These are phyloP conservation scores for Talaromyces sp. DNA, from an alignment of 2,329 filamentous ascomycete species.

Conservation along the genomic window DNA sequence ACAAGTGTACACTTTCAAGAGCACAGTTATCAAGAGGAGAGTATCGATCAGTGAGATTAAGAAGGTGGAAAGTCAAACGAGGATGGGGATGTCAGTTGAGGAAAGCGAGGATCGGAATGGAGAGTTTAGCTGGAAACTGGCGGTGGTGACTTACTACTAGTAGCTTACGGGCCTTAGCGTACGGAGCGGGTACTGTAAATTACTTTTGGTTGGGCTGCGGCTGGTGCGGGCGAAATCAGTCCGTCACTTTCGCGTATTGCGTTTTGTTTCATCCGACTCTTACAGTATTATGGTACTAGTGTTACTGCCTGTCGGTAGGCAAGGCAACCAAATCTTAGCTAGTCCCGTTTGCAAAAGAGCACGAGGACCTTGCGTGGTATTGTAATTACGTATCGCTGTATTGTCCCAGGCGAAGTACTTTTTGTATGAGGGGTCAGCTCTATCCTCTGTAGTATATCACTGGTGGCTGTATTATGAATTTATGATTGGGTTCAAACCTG, in stretches of 20 bases:
- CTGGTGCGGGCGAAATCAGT: not conserved
- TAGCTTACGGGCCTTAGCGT: not conserved
- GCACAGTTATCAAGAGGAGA: not conserved
- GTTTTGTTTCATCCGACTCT: not conserved
- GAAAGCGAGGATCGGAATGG: slow-evolving; percentile 12
- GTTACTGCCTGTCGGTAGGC: not conserved
- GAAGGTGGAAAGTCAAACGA: not conserved
- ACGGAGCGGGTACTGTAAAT: slow-evolving; percentile 1
- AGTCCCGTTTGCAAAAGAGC: slow-evolving; percentile 5
- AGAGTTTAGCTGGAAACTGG: slow-evolving; percentile 11
- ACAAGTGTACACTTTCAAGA: not conserved
- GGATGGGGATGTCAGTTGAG: slow-evolving; percentile 5
- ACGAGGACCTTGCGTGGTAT: slow-evolving; percentile 1
- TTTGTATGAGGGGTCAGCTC: slow-evolving; percentile 3
- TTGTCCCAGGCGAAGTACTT: not conserved
- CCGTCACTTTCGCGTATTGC: not conserved
- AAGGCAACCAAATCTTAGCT: slow-evolving; percentile 1
- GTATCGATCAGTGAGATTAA: not conserved
- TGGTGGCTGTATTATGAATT: not conserved
- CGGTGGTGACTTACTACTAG: not conserved
- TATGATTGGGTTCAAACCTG: not conserved
- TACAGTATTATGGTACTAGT: not conserved
- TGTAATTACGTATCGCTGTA: slow-evolving; percentile 4
- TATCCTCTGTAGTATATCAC: not conserved
- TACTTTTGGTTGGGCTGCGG: not conserved